Evolutionary conservation across 2,329 filamentous ascomycete species (phyloP), one percentile per base, ranked within the genome.

Genomic region (Colletotrichum euphorbiae): DNA sequence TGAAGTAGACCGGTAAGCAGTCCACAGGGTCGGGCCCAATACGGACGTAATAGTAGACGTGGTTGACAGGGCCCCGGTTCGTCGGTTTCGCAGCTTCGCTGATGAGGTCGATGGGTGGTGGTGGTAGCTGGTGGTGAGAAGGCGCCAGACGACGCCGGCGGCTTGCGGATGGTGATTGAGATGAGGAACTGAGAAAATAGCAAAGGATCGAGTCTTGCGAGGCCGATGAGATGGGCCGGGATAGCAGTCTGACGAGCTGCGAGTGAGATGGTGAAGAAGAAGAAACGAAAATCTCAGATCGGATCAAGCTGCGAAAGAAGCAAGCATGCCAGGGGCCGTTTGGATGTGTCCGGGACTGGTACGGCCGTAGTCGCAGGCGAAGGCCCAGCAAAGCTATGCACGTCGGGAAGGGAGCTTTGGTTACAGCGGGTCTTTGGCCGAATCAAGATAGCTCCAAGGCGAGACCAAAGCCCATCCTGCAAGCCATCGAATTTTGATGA

Each of bases 291-390:
- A 19, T 58, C 13, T 60, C 21, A 45, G 62, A 51, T 45, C 54
- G 54, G 55, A 64, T 64, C 28, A 64, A 19, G 12, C 36, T 38
- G 36, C 57, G 36, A 5, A 36, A 59, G 50, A 64, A 64, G 54
- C 43, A 64, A 64, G 17, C 7, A 17, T 21, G 31, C 13, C 15
- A 40, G 38, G 42, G 42, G 43, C 64, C 59, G 64, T 36, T 56
- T 36, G 21, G 50, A 33, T 28, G 43, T n/a, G 8, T 31, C 17
- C 43, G 33, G 19, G 21, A 63, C 36, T 52, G 51, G 15, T 67
- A 64, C 65, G 65, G 65, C 65, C 65, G 65, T 64, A 67, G 50
- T 17, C 21, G n/a, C 38, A 52, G 51, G 36, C 28, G 50, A 59
- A 19, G 31, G 45, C n/a, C 19, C 17, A 19, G 50, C 51, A 15